A percentile compares a stretch with the other conserved stretches of the same genome.
phyloP scores from a whole-genome alignment of 2,329 filamentous ascomycete species.

The Venturia oleaginea region DNA sequence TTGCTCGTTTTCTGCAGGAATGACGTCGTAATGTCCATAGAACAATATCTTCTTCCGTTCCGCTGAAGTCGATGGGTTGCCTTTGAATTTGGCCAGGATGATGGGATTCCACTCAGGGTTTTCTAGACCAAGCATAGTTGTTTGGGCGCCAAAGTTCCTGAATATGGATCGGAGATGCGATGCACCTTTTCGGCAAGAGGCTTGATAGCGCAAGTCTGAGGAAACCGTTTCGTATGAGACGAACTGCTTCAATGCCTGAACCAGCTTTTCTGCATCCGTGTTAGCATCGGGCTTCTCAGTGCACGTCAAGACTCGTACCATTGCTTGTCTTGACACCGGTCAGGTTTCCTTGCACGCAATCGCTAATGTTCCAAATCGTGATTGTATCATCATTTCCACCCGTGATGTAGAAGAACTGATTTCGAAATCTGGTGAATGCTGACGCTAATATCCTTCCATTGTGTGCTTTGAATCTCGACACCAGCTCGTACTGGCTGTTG shows the following conservation, averaged over 20 bases:
- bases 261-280: slow-evolving; percentile 46
- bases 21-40: slow-evolving; percentile 97
- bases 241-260: slow-evolving; percentile 64
- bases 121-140: slow-evolving; percentile 79
- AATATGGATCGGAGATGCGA: slow-evolving; percentile 85
- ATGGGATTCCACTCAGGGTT: slow-evolving; percentile 72
- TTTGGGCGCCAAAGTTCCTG: slow-evolving; percentile 81
- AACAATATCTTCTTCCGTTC: slow-evolving; percentile 82
- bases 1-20: slow-evolving; percentile 74
- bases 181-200: slow-evolving; percentile 86
- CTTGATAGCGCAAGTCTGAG: slow-evolving; percentile 72
- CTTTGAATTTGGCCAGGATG: slow-evolving; percentile 82
- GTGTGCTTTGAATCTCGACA: slow-evolving; percentile 74
- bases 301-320: slow-evolving; percentile 29
- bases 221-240: slow-evolving; percentile 90
- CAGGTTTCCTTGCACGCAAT: slow-evolving; percentile 37
- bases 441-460: slow-evolving; percentile 81
- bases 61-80: slow-evolving; percentile 56
- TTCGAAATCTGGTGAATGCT: slow-evolving; percentile 59
- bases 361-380: slow-evolving; percentile 73
- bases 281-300: background rate
- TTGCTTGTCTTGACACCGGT: slow-evolving; percentile 42
- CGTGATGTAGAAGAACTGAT: slow-evolving; percentile 79
- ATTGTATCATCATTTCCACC: slow-evolving; percentile 88
- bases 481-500: slow-evolving; percentile 74